Evolutionary conservation across 768 basidiomycete genomes (phyloP).

Genomic region (Mycena venus): DNA sequence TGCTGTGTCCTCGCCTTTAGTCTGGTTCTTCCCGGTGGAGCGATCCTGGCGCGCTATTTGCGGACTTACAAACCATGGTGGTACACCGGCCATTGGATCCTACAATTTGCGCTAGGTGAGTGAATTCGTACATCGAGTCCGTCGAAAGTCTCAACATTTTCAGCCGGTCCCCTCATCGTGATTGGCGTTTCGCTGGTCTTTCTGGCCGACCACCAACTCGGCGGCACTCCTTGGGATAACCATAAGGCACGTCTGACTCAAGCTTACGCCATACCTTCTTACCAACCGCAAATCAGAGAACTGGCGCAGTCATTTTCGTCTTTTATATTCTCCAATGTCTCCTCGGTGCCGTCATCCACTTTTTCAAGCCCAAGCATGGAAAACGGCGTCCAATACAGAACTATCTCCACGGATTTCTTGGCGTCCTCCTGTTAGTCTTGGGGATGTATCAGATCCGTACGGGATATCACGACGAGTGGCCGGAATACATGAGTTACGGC

Average conservation of each 20-base stretch:
- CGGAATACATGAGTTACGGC: constrained; percentile 54
- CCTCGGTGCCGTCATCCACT: constrained; percentile 66
- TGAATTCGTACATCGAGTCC: background rate
- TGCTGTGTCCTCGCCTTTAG: background rate
- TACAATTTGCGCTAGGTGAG: background rate
- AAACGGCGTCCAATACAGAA: constrained; percentile 62
- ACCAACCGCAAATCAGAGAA: constrained; percentile 46
- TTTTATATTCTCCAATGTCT: constrained; percentile 63
- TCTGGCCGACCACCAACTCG: background rate
- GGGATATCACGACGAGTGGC: constrained; percentile 65
- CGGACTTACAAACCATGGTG: constrained; percentile 1
- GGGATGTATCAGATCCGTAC: constrained; percentile 62
- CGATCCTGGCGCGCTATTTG: background rate
- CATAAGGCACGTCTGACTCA: background rate
- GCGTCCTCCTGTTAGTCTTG: constrained; percentile 61
- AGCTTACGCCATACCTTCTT: background rate
- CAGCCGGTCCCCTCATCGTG: background rate
- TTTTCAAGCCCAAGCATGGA: constrained; percentile 55
- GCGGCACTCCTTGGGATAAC: background rate
- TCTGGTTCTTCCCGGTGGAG: background rate
- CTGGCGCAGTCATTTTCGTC: constrained; percentile 62
- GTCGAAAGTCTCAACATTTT: background rate
- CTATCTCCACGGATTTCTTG: constrained; percentile 67
- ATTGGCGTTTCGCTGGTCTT: background rate
- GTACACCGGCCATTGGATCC: constrained; percentile 12